phyloP scores from a whole-genome alignment of 306 rosid species.

The Vicia villosa region DNA sequence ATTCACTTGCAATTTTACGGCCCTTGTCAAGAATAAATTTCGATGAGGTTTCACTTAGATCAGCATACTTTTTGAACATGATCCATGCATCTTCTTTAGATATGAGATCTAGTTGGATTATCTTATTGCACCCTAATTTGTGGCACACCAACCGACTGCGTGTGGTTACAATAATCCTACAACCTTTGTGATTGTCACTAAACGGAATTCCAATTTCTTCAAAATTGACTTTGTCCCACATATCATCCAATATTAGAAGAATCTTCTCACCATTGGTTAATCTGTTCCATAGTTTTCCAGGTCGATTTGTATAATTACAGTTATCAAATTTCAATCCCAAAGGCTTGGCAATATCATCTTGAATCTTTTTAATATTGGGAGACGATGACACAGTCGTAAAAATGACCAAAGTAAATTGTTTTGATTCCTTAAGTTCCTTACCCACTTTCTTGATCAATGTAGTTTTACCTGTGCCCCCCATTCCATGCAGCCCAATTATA shows the following conservation, averaged over 20 bases:
- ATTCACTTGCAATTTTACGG: not conserved
- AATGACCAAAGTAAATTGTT: not conserved
- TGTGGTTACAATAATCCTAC: constrained; percentile 29
- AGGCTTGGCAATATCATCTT: constrained; percentile 21
- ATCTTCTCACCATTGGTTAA: constrained; percentile 15
- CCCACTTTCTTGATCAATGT: constrained; percentile 25
- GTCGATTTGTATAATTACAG: not conserved
- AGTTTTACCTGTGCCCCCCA: constrained; percentile 34
- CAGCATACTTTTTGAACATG: constrained; percentile 4
- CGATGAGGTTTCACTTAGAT: not conserved
- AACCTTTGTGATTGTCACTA: not conserved
- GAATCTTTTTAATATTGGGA: constrained; percentile 15
- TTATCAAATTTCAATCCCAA: not conserved
- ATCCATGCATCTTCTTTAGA: not conserved
- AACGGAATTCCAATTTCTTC: constrained; percentile 12
- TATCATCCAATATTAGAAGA: constrained; percentile 38
- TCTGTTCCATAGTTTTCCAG: not conserved
- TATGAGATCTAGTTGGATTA: not conserved
- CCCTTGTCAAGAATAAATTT: not conserved
- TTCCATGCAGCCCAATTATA: constrained; percentile 22
- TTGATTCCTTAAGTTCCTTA: not conserved
- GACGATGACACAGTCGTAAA: not conserved
- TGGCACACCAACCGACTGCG: not conserved
- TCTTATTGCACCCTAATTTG: not conserved
- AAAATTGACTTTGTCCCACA: constrained; percentile 1